phyloP scores from a whole-genome alignment of 2,329 filamentous ascomycete genomes.

The Exophiala bonariae region DNA sequence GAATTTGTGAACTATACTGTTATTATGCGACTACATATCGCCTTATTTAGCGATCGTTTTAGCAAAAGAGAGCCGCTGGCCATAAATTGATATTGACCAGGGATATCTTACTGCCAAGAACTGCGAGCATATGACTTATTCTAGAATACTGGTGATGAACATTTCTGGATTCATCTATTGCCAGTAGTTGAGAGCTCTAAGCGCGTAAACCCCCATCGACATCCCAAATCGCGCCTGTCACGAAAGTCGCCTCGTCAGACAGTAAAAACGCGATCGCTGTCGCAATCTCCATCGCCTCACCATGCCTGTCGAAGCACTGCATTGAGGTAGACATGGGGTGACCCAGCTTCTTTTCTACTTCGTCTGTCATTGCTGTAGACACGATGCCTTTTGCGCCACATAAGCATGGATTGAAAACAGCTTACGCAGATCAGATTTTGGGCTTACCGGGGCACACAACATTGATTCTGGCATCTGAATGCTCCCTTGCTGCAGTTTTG shows the following conservation, averaged over 20 bases:
- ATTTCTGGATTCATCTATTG: too few species aligned
- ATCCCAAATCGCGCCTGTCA: slow-evolving; percentile 45
- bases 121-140: too few species aligned
- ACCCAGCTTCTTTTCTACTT: neutral
- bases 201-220: slow-evolving; percentile 46
- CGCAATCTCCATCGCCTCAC: slow-evolving; percentile 36
- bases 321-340: neutral
- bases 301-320: neutral
- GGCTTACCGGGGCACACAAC: neutral
- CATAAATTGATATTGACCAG: too few species aligned
- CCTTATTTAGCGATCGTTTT: slow-evolving; percentile 62
- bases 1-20: slow-evolving; percentile 70
- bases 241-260: slow-evolving; percentile 45
- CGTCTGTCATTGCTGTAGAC: neutral
- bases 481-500: slow-evolving; percentile 36
- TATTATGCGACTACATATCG: slow-evolving; percentile 62
- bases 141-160: too few species aligned
- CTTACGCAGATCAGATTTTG: neutral
- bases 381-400: neutral
- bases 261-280: slow-evolving; percentile 47
- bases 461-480: neutral
- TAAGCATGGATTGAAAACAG: neutral
- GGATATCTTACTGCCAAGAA: too few species aligned
- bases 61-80: slow-evolving; percentile 54
- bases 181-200: neutral